phyloP scores from a whole-genome alignment of 1,284 basidiomycete genomes.

The Sporisorium iseilematis-ciliati region DNA sequence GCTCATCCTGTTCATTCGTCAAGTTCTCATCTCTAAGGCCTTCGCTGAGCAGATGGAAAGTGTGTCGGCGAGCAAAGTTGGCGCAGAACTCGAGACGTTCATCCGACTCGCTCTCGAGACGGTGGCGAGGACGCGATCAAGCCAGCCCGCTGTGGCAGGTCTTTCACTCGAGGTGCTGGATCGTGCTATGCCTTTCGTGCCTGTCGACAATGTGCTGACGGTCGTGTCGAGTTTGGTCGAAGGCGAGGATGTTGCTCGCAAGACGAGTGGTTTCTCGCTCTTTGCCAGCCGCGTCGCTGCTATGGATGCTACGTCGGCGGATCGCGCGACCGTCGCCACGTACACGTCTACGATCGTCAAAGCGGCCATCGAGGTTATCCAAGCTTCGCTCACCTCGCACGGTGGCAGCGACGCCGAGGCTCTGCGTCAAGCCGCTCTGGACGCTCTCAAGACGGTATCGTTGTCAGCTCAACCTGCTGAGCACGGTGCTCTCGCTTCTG shows the following conservation, averaged over 20 bases:
- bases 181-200: conserved; percentile 53
- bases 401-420: conserved; percentile 29
- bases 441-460: conserved; percentile 50
- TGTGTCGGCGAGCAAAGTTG: conserved; percentile 24
- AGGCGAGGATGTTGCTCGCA: conserved; percentile 27
- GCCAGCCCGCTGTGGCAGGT: conserved; percentile 25
- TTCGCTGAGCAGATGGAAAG: conserved; percentile 38
- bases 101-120: conserved; percentile 40
- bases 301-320: conserved; percentile 27
- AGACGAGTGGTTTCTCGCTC: conserved; percentile 52
- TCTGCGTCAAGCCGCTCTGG: conserved; percentile 50
- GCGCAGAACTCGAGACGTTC: conserved; percentile 38
- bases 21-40: conserved; percentile 45
- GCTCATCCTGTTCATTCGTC: conserved; percentile 55
- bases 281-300: conserved; percentile 49
- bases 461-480: conserved; percentile 29
- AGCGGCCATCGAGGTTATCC: conserved; percentile 38
- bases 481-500: conserved; percentile 41
- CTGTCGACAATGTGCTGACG: conserved; percentile 45
- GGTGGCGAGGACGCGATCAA: conserved; percentile 16
- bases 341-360: conserved; percentile 49
- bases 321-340: conserved; percentile 34
- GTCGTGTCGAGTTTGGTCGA: conserved; percentile 49
- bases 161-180: conserved; percentile 48
- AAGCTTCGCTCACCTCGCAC: conserved; percentile 20